phyloP scores from a whole-genome alignment of 495 filamentous ascomycete genomes.

The Xylaria nigripes region DNA sequence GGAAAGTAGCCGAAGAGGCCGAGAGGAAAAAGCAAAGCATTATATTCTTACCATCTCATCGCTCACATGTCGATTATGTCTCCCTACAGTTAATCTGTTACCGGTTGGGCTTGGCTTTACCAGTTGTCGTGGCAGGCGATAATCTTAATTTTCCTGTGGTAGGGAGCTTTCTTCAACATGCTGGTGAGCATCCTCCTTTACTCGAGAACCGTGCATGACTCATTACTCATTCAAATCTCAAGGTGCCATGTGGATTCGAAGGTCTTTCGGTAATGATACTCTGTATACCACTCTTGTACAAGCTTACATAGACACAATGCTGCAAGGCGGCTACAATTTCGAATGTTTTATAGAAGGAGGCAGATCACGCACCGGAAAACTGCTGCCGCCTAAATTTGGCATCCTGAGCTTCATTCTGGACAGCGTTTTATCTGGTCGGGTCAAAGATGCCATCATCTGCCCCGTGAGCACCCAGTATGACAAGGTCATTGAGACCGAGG shows the following conservation, averaged over 20 bases:
- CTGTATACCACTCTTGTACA: slow-evolving; percentile 88
- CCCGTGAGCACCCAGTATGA: slow-evolving; percentile 97
- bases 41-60: slow-evolving; percentile 90
- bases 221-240: slow-evolving; percentile 5
- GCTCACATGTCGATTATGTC: slow-evolving; percentile 93
- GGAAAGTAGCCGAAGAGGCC: slow-evolving; percentile 73
- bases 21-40: slow-evolving; percentile 85
- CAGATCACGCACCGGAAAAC: slow-evolving; percentile 84
- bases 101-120: slow-evolving; percentile 76
- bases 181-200: slow-evolving; percentile 43
- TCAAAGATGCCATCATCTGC: slow-evolving; percentile 84
- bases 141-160: slow-evolving; percentile 92
- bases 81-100: slow-evolving; percentile 92
- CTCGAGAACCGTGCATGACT: background rate
- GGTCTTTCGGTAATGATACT: slow-evolving; percentile 86
- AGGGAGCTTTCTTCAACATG: slow-evolving; percentile 86
- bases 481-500: slow-evolving; percentile 96
- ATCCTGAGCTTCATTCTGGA: slow-evolving; percentile 89
- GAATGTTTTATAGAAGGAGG: slow-evolving; percentile 97
- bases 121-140: slow-evolving; percentile 91
- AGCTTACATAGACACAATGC: slow-evolving; percentile 85
- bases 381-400: slow-evolving; percentile 91
- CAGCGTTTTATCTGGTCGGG: slow-evolving; percentile 76
- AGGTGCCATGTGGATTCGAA: slow-evolving; percentile 93
- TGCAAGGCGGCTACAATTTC: slow-evolving; percentile 86